phyloP scores from a whole-genome alignment of 2,329 filamentous ascomycete species.

The Coniella lustricola region DNA sequence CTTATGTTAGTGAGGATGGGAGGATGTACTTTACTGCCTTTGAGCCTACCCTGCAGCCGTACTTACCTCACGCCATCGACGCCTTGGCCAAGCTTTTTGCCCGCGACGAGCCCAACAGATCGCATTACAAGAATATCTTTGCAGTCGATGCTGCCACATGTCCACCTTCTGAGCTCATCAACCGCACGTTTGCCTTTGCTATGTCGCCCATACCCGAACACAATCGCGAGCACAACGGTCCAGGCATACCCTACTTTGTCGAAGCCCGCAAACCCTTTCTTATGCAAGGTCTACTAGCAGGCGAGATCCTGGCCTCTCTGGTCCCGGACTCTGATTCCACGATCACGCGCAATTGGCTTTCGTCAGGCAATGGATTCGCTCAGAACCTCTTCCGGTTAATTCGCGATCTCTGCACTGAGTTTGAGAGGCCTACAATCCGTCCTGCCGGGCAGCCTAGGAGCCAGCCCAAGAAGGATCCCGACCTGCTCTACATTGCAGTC shows the following conservation, averaged over 20 bases:
- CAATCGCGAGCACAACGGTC: slow-evolving; percentile 45
- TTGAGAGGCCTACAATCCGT: slow-evolving; percentile 40
- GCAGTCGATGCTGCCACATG: slow-evolving; percentile 58
- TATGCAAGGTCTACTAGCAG: slow-evolving; percentile 86
- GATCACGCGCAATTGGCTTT: slow-evolving; percentile 73
- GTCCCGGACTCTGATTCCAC: slow-evolving; percentile 57
- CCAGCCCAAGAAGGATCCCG: slow-evolving; percentile 38
- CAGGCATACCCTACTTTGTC: slow-evolving; percentile 58
- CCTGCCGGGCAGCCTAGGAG: slow-evolving; percentile 27
- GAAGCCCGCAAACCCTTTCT: slow-evolving; percentile 82
- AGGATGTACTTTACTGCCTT: slow-evolving; percentile 72
- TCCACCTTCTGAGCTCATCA: slow-evolving; percentile 72
- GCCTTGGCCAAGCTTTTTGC: slow-evolving; percentile 86
- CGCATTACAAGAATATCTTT: slow-evolving; percentile 77
- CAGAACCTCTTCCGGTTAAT: slow-evolving; percentile 71
- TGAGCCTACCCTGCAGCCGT: slow-evolving; percentile 74
- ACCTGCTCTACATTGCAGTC: slow-evolving; percentile 57
- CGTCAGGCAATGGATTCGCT: slow-evolving; percentile 76
- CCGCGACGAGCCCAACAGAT: slow-evolving; percentile 85
- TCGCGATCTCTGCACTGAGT: slow-evolving; percentile 61
- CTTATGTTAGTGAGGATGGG: slow-evolving; percentile 40
- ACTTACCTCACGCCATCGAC: slow-evolving; percentile 84
- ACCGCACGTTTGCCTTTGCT: slow-evolving; percentile 77
- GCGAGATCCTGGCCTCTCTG: slow-evolving; percentile 77
- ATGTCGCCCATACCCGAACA: slow-evolving; percentile 77